These are phyloP conservation scores for Suhomyces kilbournensis DNA, from an alignment of 805 yeast species.

Conservation along the genomic window DNA sequence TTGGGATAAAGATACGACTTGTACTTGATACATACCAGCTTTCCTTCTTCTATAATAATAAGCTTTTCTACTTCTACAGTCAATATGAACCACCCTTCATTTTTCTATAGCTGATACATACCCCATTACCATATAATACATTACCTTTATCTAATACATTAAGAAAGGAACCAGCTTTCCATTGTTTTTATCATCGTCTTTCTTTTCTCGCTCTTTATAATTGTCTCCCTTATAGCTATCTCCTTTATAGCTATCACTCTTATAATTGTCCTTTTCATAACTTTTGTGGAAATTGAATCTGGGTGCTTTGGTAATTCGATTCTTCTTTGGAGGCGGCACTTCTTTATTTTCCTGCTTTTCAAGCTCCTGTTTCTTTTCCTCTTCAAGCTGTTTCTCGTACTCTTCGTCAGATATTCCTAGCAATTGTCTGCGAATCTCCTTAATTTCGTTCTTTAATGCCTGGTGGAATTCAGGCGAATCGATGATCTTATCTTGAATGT, in stretches of 20 bases:
- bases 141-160: slow-evolving; percentile 13
- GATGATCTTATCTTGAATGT: slow-evolving; percentile 42
- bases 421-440: slow-evolving; percentile 29
- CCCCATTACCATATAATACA: background rate
- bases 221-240: background rate
- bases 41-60: no score
- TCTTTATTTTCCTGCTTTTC: slow-evolving; percentile 7
- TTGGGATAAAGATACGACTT: background rate
- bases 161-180: slow-evolving; percentile 12
- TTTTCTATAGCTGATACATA: background rate
- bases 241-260: slow-evolving; percentile 3
- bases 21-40: background rate
- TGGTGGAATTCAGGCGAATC: slow-evolving; percentile 41
- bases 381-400: slow-evolving; percentile 24
- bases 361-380: slow-evolving; percentile 15
- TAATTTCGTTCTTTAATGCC: slow-evolving; percentile 28
- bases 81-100: slow-evolving; percentile 11
- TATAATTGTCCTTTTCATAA: background rate
- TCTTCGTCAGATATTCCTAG: slow-evolving; percentile 42
- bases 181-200: slow-evolving; percentile 3
- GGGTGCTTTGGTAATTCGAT: slow-evolving; percentile 35
- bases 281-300: slow-evolving; percentile 23
- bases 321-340: slow-evolving; percentile 1
- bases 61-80: slow-evolving; percentile 11
- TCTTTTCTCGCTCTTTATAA: background rate